phyloP scores from a whole-genome alignment of 768 basidiomycete species.

The Tylopilus rubrobrunneus region DNA sequence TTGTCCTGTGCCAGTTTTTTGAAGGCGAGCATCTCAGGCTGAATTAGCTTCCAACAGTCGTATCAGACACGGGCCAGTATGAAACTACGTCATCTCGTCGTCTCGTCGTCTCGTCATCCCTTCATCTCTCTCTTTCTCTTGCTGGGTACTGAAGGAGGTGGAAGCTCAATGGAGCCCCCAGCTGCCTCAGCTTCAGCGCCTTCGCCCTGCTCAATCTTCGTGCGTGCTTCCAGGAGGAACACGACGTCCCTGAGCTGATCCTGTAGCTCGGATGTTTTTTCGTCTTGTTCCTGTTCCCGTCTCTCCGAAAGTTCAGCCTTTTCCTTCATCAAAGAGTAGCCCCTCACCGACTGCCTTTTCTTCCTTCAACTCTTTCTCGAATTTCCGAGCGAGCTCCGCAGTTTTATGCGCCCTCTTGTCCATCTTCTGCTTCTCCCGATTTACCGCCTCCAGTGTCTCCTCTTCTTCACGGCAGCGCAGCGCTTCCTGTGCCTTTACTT shows the following conservation, averaged over 20 bases:
- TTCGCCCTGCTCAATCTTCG: slow-evolving; percentile 75
- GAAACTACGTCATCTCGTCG: background rate
- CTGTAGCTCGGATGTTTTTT: slow-evolving; percentile 69
- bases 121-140: slow-evolving; percentile 48
- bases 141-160: slow-evolving; percentile 29
- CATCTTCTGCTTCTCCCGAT: slow-evolving; percentile 57
- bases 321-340: slow-evolving; percentile 61
- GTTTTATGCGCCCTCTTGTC: slow-evolving; percentile 63
- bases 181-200: slow-evolving; percentile 69
- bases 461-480: slow-evolving; percentile 43
- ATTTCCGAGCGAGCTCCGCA: slow-evolving; percentile 54
- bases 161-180: slow-evolving; percentile 64
- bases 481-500: slow-evolving; percentile 40
- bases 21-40: background rate
- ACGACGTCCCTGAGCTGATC: slow-evolving; percentile 92
- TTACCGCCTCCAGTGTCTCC: slow-evolving; percentile 37
- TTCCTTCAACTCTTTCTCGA: slow-evolving; percentile 74
- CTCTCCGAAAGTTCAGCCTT: slow-evolving; percentile 49
- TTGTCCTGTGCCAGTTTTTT: background rate
- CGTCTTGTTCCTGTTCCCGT: slow-evolving; percentile 48
- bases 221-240: slow-evolving; percentile 85
- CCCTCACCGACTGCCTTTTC: slow-evolving; percentile 81
- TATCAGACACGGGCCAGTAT: background rate
- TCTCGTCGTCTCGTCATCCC: background rate
- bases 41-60: background rate